Evolutionary conservation across 1,139 yeast species (phyloP), one percentile per base, ranked within the genome.

Genomic region (Suhomyces atakaporum): DNA sequence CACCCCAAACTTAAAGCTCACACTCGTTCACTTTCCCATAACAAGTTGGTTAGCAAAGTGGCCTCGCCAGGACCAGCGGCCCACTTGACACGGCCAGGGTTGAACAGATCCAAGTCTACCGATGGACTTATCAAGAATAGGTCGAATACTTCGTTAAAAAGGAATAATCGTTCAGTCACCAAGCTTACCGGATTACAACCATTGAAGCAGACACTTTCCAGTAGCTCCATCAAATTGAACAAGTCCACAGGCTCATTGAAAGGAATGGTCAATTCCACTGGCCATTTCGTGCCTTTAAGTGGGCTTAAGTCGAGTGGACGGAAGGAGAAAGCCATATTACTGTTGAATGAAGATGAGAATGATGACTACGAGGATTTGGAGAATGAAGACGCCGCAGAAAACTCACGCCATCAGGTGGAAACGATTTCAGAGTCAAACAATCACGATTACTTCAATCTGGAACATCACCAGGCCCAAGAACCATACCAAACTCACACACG

Each of bases 51-150:
- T 24, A 52, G 48, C 35, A 56, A 57, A 29, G 42, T 56, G 19
- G 40, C 53, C 5, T 36, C 50, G 10, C 43, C 54, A 1, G 37
- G 46, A 8, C 41, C 51, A 2, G 31, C 51, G 7, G 44, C 43
- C 8, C 29, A 46, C 1, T 19, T 45, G 7, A 39, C 36, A 1
- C 45, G 74, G 27, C 76, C 75, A 5, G 46, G 56, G 18, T 53
- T 71, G 37, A 62, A 56, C 43, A 50, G 75, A 35, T 69, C 75
- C 9, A 70, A 69, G 41, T 68, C 75, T 3, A 62, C 75, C 3
- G 77, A 71, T 43, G 73, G 70, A 0, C 58, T 70, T 25, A 44
- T 58, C 6, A 54, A 58, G 33, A 46, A 55, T 16, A 39, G 53
- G 10, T 49, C 49, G 33, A 44, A 49, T 15, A 45, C 50, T 5